Base-by-base conservation (phyloP, 495 filamentous ascomycete genomes). In the Staphylotrichum tortipilum region DNA sequence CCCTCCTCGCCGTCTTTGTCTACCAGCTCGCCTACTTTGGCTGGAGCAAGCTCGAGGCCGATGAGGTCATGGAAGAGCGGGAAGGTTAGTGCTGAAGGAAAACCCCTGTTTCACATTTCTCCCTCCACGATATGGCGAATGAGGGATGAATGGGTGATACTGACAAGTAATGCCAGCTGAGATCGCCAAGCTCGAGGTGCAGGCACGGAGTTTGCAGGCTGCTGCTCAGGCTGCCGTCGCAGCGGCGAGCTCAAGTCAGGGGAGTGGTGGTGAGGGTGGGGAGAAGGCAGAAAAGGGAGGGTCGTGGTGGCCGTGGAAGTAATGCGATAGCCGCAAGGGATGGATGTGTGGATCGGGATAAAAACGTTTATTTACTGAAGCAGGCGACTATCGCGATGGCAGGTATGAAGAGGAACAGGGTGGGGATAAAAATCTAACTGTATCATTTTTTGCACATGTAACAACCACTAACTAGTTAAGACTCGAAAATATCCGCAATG, bases 11-110 rank as follows among this genome's bases (percentile, higher is more conserved):
- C 12, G 72, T 95, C 19, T 84, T 94, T 65, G 87, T 84, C 0
- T 98, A 95, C 68, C 92, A 98, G 65, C 59, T 87, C 9, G 66
- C 80, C 21, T 94, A 95, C 67, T 94, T 79, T 78, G 68, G 72
- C 18, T 98, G 91, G 92, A 50, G 80, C 66, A 92, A 86, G 68
- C 71, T 97, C n/a, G 91, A 96, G 68, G 76, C 72, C 46, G 74
- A 87, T 51, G 87, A 89, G 63, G 69, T 75, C 24, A 86, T 80
- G 67, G 68, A 73, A 10, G 73, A 83, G 37, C 80, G 79, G 61
- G 74, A 72, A 54, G 68, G 73, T 68, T 49, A 48, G 58, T 58
- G n/a, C n/a, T n/a, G 24, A 39, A 15, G 24, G n/a, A 18, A n/a
- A 36, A 7, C 21, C 6, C 0, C 23, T 18, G 11, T 19, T 1